Evolutionary conservation across 805 yeast species (phyloP), one percentile per base, ranked within the genome.

Genomic region (Ogataea dorogensis): DNA sequence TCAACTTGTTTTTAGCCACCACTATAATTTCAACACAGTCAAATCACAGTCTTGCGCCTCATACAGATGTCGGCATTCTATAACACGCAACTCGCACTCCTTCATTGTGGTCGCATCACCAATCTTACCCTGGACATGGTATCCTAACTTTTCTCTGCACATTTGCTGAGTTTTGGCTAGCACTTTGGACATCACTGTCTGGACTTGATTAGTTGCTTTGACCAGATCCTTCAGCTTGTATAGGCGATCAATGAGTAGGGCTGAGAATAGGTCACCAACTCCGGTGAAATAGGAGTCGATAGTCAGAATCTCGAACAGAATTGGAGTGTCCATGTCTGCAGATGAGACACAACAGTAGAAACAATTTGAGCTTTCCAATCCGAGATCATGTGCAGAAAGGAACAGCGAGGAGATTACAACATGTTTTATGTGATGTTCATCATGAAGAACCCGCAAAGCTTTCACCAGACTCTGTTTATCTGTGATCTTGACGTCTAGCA

Each of bases 241-340:
- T 18, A 80, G 63, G 47, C 85, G 72, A 57, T 83, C 94, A 5
- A 86, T 49, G 20, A 88, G 58, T 24, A 89, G 58, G 0, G 95
- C 91, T 0, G 95, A 81, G 50, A 91, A 89, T 26, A 89, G 61
- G 53, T 89, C 98, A 5, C 98, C 98, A 0, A 93, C 95, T 2
- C 98, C 98, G 0, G 96, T 86, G 62, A 89, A 91, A 57, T 91
- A 87, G 5, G 91, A 80, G 36, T 81, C 77, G 26, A 86, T 73
- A 22, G 70, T 65, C 2, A 85, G 82, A 10, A 83, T 70, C 46
- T 70, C 68, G 50, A 74, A 78, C 30, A 63, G 31, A 4, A 50
- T 33, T 2, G 63, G 43, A 3, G 29, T 18, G 10, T 43, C 46
- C 3, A 26, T 17, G 6, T 48, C 54, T 6, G 39, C 36, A 4